Base-by-base conservation (phyloP, 306 rosid genomes). In the Macrotyloma uniflorum region DNA sequence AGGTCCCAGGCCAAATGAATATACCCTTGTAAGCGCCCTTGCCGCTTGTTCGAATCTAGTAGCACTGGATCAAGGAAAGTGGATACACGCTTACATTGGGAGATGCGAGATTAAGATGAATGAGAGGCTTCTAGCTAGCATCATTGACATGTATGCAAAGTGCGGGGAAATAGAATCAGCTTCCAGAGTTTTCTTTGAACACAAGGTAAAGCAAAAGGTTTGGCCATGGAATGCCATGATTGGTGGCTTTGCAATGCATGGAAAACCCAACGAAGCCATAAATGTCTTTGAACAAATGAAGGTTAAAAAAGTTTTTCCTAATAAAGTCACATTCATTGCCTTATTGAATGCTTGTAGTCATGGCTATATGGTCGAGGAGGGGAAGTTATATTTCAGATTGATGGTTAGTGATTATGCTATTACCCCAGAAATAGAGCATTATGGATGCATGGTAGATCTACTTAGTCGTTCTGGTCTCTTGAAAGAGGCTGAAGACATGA, bases 221-320 rank as follows among this genome's bases (percentile, higher is more conserved):
- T 84, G 93, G 92, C 87, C 90, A 28, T 90, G 97, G 95, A 88
- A 88, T 88, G 90, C 95, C 63, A 82, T 92, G 83, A 87, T 90
- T 80, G 91, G 90, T 79, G 97, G 95, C 80, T 85, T 92, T 80
- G 93, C 93, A 54, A 84, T 80, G 87, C 89, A 86, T 66, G 97
- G 97, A 58, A 85, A 86, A 76, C 88, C 93, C 58, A 67, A 74
- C 36, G 92, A 83, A 40, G 87, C 95, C 28, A 83, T 88, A 22
- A 69, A 66, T 20, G 23, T 84, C 24, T 90, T 92, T 74, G 88
- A 85, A 54, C 80, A 45, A 70, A 92, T 90, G 95, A 87, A 87
- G 82, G 54, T 72, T 30, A 82, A 81, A 78, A 85, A 61, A 1
- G 84, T 90, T 76, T 76, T 73, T 61, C 91, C 91, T 1, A 88